Evolutionary conservation across 306 rosid species (phyloP), one percentile per base, ranked within the genome.

Genomic region (Rosa persica): DNA sequence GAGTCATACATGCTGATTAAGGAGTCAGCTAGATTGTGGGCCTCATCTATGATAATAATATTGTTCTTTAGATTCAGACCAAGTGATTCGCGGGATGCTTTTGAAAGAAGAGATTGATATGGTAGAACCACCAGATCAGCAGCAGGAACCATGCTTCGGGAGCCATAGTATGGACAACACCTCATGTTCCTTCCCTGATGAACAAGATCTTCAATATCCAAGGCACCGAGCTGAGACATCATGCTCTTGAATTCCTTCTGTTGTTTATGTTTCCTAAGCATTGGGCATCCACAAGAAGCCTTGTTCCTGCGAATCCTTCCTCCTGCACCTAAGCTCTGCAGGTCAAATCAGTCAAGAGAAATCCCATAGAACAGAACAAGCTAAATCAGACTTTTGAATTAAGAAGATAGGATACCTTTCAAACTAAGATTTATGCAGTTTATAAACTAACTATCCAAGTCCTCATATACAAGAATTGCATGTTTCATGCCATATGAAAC

Each of bases 41-140:
- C 98, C 86, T 92, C 97, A 1, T 95, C 98, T 81, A 95, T 86
- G 60, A 95, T 88, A 74, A 95, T 80, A 80, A 95, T 85, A 79
- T 70, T 92, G 71, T 90, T 88, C 85, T 91, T 89, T 88, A 95
- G 87, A 79, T 83, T 88, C 76, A 95, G 87, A 82, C 97, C 96
- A 81, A 95, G 95, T 67, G 98, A 92, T 84, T 95, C 97, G 19
- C 97, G 97, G 44, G 98, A 95, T 82, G 98, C 89, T 84, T 92
- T 92, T 69, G 98, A 92, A 22, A 95, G 83, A 80, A 95, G 97
- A 73, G 98, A 95, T 74, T 92, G 98, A 88, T 95, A 95, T 34
- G 98, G 98, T 30, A 95, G 87, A 83, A 95, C 93, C 71, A 95
- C 92, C 81, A 95, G 98, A 86, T 95, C 98, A 73, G 94, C 96